phyloP scores from a whole-genome alignment of 1,284 basidiomycete species.

The Tilletia setariae region DNA sequence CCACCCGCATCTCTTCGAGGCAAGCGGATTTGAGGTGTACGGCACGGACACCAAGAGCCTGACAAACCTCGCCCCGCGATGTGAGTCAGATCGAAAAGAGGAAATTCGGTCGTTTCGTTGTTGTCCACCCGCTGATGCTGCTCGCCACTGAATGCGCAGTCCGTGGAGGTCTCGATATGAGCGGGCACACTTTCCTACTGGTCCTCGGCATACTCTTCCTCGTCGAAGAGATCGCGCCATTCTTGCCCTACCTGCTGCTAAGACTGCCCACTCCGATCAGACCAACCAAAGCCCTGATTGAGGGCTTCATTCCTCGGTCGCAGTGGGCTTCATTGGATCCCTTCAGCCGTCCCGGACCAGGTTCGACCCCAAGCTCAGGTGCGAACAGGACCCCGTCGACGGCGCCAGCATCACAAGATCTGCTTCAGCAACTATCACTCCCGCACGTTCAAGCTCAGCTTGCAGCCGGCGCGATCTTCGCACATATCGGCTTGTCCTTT shows the following conservation, averaged over 20 bases:
- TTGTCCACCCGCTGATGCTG: too few relatives aligned
- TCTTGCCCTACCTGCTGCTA: constrained; percentile 47
- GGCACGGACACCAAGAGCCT: constrained; percentile 1
- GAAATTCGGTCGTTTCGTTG: too few relatives aligned
- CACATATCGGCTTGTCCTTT: constrained; percentile 65
- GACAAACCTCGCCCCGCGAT: constrained; percentile 16
- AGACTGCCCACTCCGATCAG: background rate
- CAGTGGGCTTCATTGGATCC: constrained; percentile 23
- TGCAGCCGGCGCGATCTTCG: constrained; percentile 55
- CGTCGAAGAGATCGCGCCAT: constrained; percentile 67
- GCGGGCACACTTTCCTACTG: constrained; percentile 88
- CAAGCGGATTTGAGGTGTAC: constrained; percentile 8
- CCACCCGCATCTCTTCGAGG: constrained; percentile 66
- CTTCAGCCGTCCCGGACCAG: constrained; percentile 11
- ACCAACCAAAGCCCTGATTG: constrained; percentile 14
- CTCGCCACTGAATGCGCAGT: constrained; percentile 45
- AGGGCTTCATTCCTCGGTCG: constrained; percentile 18
- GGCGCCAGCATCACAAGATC: too few relatives aligned
- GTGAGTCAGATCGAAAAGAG: constrained; percentile 16
- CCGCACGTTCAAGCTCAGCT: constrained; percentile 26
- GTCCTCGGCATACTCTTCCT: constrained; percentile 78
- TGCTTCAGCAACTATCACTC: too few relatives aligned
- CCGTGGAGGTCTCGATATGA: constrained; percentile 83
- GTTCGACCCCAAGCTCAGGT: background rate
- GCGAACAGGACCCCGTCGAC: background rate